Percentiles rank a stretch among this genome's conserved stretches.
Conservation (phyloP, 805 yeast genomes). For the Huiozyma naganishii region DNA sequence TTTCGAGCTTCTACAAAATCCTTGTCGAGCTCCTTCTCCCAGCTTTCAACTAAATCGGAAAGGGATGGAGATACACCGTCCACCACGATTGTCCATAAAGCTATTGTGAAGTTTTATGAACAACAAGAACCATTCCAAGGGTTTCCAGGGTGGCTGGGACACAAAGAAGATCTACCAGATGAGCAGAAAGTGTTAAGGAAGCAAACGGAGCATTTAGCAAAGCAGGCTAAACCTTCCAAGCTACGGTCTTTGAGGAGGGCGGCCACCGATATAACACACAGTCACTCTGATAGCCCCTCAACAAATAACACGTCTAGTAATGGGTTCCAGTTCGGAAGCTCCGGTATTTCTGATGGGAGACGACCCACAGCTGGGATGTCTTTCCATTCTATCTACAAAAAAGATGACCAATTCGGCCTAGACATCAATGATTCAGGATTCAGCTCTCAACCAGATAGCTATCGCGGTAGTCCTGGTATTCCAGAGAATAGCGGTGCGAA, state of each 20-base stretch:
- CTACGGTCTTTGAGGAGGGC: background rate
- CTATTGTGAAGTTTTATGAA: constrained; percentile 32
- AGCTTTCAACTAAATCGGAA: constrained; percentile 25
- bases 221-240: constrained; percentile 2
- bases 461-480: background rate
- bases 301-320: background rate
- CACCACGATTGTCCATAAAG: constrained; percentile 36
- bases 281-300: background rate
- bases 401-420: background rate
- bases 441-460: background rate
- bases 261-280: constrained; percentile 1
- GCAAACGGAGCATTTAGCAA: constrained; percentile 14
- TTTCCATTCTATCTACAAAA: constrained; percentile 17
- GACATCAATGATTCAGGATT: background rate
- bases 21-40: constrained; percentile 20
- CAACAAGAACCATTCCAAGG: constrained; percentile 26
- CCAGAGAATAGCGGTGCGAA: background rate
- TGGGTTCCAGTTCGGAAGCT: background rate
- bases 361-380: constrained; percentile 14
- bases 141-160: constrained; percentile 30
- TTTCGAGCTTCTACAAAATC: constrained; percentile 24
- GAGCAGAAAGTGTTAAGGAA: constrained; percentile 23
- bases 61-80: constrained; percentile 34
- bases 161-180: constrained; percentile 25
- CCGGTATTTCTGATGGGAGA: background rate